These are phyloP conservation scores for Myriosclerotinia scirpicola DNA, from an alignment of 2,329 filamentous ascomycete genomes.

Conservation along the genomic window DNA sequence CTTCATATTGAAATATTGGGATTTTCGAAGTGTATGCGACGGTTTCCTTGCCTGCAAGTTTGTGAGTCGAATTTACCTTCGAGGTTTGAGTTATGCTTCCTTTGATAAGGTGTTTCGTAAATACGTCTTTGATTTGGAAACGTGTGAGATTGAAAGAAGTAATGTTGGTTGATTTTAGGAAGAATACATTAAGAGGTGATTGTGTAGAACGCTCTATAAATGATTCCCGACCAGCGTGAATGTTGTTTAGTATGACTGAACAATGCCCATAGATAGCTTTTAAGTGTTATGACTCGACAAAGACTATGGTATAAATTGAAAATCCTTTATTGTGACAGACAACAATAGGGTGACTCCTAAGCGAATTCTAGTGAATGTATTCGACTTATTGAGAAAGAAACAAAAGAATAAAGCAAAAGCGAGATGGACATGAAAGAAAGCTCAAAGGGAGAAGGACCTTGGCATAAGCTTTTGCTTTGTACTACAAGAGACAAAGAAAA, in stretches of 20 bases:
- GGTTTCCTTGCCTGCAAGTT: conserved; percentile 30
- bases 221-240: conserved; percentile 32
- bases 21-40: conserved; percentile 21
- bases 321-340: conserved; percentile 1
- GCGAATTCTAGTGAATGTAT: conserved; percentile 13
- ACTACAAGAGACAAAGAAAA: conserved; percentile 8
- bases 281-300: conserved; percentile 14
- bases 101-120: neutral
- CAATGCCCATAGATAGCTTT: conserved; percentile 24
- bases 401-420: conserved; percentile 13
- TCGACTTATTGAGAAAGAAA: neutral
- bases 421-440: neutral
- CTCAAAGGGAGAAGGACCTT: neutral
- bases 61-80: conserved; percentile 13
- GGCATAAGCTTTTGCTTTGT: conserved; percentile 18
- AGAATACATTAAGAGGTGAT: conserved; percentile 12
- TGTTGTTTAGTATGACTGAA: conserved; percentile 28
- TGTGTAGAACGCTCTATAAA: conserved; percentile 21
- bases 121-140: neutral
- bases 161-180: conserved; percentile 1
- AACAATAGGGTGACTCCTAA: conserved; percentile 15
- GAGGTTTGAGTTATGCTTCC: conserved; percentile 12
- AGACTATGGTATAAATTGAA: conserved; percentile 7
- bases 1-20: conserved; percentile 20
- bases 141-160: conserved; percentile 1